Conservation (phyloP, 768 basidiomycete species). For the Antrodiella citrinella region DNA sequence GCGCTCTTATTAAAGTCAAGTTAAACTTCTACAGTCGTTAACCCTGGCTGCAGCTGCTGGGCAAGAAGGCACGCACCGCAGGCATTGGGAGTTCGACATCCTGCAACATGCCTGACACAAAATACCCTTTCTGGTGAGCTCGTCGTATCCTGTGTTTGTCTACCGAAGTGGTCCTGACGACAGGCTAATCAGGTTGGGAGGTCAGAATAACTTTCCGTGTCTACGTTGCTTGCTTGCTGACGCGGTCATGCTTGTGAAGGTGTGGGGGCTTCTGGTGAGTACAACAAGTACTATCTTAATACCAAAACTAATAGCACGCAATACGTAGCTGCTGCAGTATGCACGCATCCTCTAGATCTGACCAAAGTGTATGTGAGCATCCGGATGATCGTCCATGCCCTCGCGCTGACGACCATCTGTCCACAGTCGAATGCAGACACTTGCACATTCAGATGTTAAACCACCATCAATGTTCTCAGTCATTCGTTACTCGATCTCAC, state of each 20-base stretch:
- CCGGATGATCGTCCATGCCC: neutral
- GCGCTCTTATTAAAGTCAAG: neutral
- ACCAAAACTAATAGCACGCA: too few relatives aligned
- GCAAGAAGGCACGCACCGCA: neutral
- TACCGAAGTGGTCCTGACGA: neutral
- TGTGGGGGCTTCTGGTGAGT: conserved; percentile 29
- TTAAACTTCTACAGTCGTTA: neutral
- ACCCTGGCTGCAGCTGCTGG: neutral
- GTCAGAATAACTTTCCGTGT: conserved; percentile 13
- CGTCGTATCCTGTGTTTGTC: neutral
- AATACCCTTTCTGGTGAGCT: conserved; percentile 25
- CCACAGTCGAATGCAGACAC: conserved; percentile 74
- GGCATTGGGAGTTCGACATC: neutral
- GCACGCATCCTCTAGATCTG: conserved; percentile 78
- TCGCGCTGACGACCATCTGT: neutral
- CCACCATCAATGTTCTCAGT: conserved; percentile 60
- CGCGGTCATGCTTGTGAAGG: conserved; percentile 14
- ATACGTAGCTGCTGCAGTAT: conserved; percentile 49
- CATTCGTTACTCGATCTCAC: conserved; percentile 53
- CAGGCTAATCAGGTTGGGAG: conserved; percentile 24
- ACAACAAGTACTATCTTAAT: conserved; percentile 31
- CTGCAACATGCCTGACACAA: conserved; percentile 6
- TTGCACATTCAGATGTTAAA: conserved; percentile 37
- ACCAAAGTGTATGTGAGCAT: conserved; percentile 64
- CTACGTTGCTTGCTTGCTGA: neutral